Evolutionary conservation across 768 basidiomycete genomes (phyloP).

Genomic region (Collybiopsis confluens): DNA sequence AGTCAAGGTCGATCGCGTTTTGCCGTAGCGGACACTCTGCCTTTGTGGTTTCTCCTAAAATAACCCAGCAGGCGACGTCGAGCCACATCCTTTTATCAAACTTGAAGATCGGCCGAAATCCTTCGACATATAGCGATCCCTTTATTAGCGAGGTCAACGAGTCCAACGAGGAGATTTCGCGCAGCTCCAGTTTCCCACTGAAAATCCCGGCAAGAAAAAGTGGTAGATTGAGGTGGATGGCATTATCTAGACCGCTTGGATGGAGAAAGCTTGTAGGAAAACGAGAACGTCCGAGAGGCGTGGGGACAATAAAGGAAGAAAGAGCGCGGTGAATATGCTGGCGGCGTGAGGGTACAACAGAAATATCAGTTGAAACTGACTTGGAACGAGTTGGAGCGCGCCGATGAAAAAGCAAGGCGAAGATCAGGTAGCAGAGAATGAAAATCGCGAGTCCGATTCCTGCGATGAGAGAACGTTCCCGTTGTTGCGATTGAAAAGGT

Average conservation of each 20-base stretch:
- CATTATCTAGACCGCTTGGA: no score
- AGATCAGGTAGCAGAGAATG: no score
- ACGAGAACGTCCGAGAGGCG: not conserved
- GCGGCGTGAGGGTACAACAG: no score
- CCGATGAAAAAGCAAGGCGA: no score
- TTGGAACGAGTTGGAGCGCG: no score
- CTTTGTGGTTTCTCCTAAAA: no score
- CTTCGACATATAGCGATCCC: not conserved
- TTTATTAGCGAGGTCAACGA: not conserved
- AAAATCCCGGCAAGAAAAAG: not conserved
- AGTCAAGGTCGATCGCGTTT: conserved; percentile 11
- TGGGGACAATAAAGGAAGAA: not conserved
- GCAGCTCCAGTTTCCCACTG: not conserved
- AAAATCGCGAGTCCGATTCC: no score
- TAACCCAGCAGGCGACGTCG: not conserved
- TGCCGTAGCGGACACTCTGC: no score
- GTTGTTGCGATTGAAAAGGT: no score
- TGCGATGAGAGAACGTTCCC: no score
- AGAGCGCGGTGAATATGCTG: not conserved
- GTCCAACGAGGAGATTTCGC: not conserved
- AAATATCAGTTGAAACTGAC: no score
- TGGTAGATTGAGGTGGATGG: not conserved
- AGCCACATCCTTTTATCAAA: not conserved
- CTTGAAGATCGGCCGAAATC: not conserved
- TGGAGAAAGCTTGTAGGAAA: not conserved